Evolutionary conservation across 1,284 basidiomycete species (phyloP).

Genomic region (Ceraceosorus bombacis): DNA sequence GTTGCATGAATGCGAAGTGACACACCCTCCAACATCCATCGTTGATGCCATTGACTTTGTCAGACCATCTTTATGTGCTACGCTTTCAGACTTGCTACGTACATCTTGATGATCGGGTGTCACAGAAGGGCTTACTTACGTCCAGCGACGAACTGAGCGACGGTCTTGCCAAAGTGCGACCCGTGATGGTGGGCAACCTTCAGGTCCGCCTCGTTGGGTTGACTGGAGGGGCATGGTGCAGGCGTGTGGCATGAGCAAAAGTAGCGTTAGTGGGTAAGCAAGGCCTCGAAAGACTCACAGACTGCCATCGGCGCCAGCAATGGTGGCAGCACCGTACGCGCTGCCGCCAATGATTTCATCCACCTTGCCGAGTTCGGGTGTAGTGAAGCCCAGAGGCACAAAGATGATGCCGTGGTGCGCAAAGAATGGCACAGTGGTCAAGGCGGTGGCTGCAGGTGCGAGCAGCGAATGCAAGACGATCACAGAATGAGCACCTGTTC

Average conservation of each 20-base stretch:
- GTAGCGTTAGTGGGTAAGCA: not conserved
- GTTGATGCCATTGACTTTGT: too few relatives aligned
- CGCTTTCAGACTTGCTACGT: too few relatives aligned
- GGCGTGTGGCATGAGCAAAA: not conserved
- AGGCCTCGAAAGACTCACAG: not conserved
- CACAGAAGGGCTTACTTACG: too few relatives aligned
- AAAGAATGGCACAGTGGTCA: constrained; percentile 37
- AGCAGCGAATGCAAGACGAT: not conserved
- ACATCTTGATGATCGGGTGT: too few relatives aligned
- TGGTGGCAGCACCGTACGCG: constrained; percentile 31
- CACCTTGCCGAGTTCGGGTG: constrained; percentile 19
- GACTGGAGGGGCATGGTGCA: constrained; percentile 17
- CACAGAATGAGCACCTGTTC: not conserved
- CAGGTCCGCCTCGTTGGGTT: constrained; percentile 24
- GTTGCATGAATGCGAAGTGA: too few relatives aligned
- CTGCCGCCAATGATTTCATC: constrained; percentile 21
- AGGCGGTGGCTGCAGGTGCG: constrained; percentile 18
- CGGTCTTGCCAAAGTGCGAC: not conserved
- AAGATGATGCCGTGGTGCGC: constrained; percentile 34
- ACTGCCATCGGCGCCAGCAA: constrained; percentile 20
- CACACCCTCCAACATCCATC: too few relatives aligned
- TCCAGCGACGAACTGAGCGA: too few relatives aligned
- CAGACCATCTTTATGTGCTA: too few relatives aligned
- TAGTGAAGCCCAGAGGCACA: constrained; percentile 26
- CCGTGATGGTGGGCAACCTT: constrained; percentile 27